phyloP scores from a whole-genome alignment of 1,284 basidiomycete genomes.

The Leucoagaricus sp. region DNA sequence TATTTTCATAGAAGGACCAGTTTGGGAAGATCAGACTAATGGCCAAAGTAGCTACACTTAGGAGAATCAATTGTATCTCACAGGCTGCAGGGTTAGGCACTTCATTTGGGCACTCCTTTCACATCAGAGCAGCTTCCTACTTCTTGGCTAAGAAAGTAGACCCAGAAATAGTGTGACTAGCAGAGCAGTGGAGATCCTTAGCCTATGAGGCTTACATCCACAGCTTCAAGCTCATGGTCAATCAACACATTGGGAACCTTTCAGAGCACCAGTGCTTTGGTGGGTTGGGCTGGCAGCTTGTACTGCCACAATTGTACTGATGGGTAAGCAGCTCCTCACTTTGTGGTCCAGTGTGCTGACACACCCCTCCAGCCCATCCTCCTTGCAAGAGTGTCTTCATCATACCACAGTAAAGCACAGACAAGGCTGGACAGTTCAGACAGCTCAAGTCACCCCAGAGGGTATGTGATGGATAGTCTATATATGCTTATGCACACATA shows the following conservation, averaged over 20 bases:
- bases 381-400: too few species aligned
- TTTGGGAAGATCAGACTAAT: too few species aligned
- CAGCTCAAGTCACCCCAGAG: too few species aligned
- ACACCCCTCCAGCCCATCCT: constrained; percentile 4
- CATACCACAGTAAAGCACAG: too few species aligned
- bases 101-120: constrained; percentile 37
- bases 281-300: not conserved
- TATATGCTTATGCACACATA: too few species aligned
- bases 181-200: constrained; percentile 18
- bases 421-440: too few species aligned
- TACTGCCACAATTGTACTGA: not conserved
- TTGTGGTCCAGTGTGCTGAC: not conserved
- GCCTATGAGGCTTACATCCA: constrained; percentile 20
- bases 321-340: constrained; percentile 3
- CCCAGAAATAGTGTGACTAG: constrained; percentile 31
- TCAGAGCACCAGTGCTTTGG: too few species aligned
- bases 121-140: constrained; percentile 22
- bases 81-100: constrained; percentile 27
- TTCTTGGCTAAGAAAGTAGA: constrained; percentile 28
- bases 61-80: constrained; percentile 30
- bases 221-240: constrained; percentile 14
- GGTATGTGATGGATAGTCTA: too few species aligned
- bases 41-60: too few species aligned
- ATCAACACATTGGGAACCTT: not conserved
- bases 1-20: too few species aligned